Evolutionary conservation across 2,329 filamentous ascomycete genomes (phyloP), one percentile per base, ranked within the genome.

Genomic region (Neonectria ditissima): DNA sequence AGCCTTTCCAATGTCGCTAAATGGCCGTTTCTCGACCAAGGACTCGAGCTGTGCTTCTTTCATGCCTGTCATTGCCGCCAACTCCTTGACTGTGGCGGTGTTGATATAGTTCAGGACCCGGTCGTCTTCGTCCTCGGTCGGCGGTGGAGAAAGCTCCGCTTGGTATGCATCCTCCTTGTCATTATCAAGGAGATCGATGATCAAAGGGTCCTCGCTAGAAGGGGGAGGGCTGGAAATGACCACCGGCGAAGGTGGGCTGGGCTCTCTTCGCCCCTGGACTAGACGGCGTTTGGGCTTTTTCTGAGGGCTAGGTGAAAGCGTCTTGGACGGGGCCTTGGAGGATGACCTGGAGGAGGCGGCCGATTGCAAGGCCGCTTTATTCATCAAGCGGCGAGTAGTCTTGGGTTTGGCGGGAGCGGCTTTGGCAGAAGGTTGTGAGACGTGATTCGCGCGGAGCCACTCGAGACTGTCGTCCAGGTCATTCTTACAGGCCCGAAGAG

Each of bases 21-120:
- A 98, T 0, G 95, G 95, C 10, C 93, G 89, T 65, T 92, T 86
- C 1, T 87, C 86, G 11, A 97, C 81, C 59, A 98, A 85, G 14
- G 88, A 79, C 45, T 90, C 84, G 1, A 94, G 89, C 50, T 90
- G 84, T 6, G 89, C 87, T 68, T 91, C 86, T 37, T 91, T 90
- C 63, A 92, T 89, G 32, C 89, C 90, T 0, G 93, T 93, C 65
- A 97, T 90, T 69, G 97, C 94, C 2, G 91, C 88, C 44, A 99
- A 86, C 61, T 95, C 92, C 37, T 90, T 86, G 10, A 88, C 81
- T 5, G 89, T 88, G 76, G 92, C 96, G 0, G 84, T 88, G 74
- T 98, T 98, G 78, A 99, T 89, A 73, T 94, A 97, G 8, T 89
- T 85, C 28, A 98, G 82, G 7, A 97, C 87, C 52, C 78, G 76